Evolutionary conservation across 2,329 filamentous ascomycete species (phyloP), one percentile per base, ranked within the genome.

Genomic region (Fusarium coffeatum): DNA sequence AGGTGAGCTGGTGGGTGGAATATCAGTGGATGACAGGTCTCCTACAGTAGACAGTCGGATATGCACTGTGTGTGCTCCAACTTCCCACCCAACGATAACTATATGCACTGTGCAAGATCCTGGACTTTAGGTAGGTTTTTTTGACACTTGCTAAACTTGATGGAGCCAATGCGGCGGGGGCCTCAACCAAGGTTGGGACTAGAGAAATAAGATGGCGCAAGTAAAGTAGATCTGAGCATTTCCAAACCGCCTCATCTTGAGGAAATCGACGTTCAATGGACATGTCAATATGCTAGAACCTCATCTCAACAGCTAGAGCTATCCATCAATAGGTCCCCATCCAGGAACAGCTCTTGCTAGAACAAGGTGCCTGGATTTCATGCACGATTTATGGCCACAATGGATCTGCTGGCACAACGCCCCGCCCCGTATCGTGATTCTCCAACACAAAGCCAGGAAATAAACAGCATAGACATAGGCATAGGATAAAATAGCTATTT

Each of bases 1-100:
- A 62, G 69, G 68, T 75, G 73, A 75, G 67, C 60, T 75, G 73
- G 69, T 75, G 72, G 72, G 70, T 66, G 59, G 62, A 54, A 63
- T 62, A 59, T 59, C 42, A 67, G 45, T 63, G 60, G 66, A 57
- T 49, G 62, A 54, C 56, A 68, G 51, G 22, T 40, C 59, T 28
- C 56, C 49, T 28, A 47, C 25, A 43, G 25, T n/a, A 42, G 46
- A 71, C 73, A 64, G 73, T 75, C 41, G n/a, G 42, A 23, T 40
- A 34, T 18, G 22, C 20, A 47, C 48, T 43, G 55, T 56, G 1
- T 1, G 3, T 13, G 15, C 8, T 7, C 8, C 4, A 25, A 28
- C 7, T n/a, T n/a, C 10, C 4, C 34, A 7, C 34, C 10, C 34
- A 6, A 18, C n/a, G 8, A 6, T 25, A 10, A n/a, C 10, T 12